These are phyloP conservation scores for Populus deltoides DNA, from an alignment of 345 rosid species.

Conservation along the genomic window DNA sequence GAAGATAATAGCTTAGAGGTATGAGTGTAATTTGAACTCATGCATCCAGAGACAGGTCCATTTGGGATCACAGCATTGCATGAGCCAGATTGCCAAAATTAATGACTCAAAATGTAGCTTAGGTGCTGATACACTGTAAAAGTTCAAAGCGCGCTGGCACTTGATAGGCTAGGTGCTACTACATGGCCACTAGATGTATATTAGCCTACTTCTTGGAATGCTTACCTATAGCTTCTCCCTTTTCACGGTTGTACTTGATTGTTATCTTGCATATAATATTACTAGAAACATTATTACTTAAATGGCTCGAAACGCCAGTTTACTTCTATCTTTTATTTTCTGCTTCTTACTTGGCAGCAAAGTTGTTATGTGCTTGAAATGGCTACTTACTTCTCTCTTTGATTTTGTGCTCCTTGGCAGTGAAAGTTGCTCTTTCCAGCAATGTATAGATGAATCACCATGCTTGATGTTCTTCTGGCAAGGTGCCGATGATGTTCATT, in stretches of 20 bases:
- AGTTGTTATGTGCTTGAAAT: not conserved
- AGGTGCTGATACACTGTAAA: not conserved
- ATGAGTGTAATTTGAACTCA: not conserved
- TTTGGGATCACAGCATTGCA: not conserved
- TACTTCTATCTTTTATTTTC: not conserved
- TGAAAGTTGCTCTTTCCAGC: slow-evolving; percentile 62
- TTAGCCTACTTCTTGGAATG: too few species aligned
- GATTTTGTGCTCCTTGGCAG: slow-evolving; percentile 46
- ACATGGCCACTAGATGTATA: not conserved
- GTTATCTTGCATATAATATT: not conserved
- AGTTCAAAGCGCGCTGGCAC: not conserved
- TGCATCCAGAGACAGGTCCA: not conserved
- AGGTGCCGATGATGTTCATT: slow-evolving; percentile 35
- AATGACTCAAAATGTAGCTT: not conserved
- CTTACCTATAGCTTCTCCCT: not conserved
- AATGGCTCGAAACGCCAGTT: not conserved
- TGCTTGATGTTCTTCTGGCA: slow-evolving; percentile 68
- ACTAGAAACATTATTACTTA: not conserved
- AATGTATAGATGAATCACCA: slow-evolving; percentile 42
- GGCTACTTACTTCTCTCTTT: not conserved
- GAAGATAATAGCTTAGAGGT: not conserved
- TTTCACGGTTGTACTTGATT: not conserved
- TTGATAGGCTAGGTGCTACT: not conserved
- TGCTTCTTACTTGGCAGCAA: not conserved
- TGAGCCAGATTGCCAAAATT: not conserved